Evolutionary conservation across 805 yeast species (phyloP), one percentile per base, ranked within the genome.

Genomic region (Scheffersomyces stipitis): DNA sequence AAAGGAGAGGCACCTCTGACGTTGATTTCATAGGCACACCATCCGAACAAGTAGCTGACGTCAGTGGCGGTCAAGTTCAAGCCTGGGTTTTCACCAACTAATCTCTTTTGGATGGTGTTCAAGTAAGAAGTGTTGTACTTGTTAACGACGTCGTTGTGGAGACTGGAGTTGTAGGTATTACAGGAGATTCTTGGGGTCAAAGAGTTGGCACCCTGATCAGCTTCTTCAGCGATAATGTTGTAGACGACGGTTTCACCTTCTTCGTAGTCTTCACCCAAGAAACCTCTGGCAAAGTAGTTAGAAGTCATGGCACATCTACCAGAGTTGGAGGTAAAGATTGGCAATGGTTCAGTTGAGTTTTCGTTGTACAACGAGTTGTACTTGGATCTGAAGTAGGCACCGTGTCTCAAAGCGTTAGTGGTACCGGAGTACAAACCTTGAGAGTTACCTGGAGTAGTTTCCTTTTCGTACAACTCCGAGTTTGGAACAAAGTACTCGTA

Each of bases 271-370:
- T 64, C 65, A 8, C 75, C 75, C 46, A 77, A 64, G 57, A 83
- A 81, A 0, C 86, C 88, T 45, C 73, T 62, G 7, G 81, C 78
- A 52, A 81, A 81, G 49, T 66, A 62, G 18, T 65, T 55, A 5
- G 84, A 76, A 26, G 83, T 75, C 41, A 73, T 77, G 40, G 71
- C 69, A 22, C 77, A 76, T 43, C 88, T 69, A 41, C 73, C 70
- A 30, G 75, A 72, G 33, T 75, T 75, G 10, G 82, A 72, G 4
- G 79, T 54, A 52, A 80, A 82, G 24, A 83, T 64, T 5, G 77
- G 79, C 18, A 80, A 54, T 4, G 49, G 40, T 3, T 61, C 31
- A 20, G 54, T 51, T 6, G 36, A 15, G 24, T 20, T 20, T 1
- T 53, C 55, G 28, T 65, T 56, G 53, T 65, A 73, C 31, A 83